These are phyloP conservation scores for Globisporangium spiculum DNA, from an alignment of 352 stramenopile species.

Conservation along the genomic window DNA sequence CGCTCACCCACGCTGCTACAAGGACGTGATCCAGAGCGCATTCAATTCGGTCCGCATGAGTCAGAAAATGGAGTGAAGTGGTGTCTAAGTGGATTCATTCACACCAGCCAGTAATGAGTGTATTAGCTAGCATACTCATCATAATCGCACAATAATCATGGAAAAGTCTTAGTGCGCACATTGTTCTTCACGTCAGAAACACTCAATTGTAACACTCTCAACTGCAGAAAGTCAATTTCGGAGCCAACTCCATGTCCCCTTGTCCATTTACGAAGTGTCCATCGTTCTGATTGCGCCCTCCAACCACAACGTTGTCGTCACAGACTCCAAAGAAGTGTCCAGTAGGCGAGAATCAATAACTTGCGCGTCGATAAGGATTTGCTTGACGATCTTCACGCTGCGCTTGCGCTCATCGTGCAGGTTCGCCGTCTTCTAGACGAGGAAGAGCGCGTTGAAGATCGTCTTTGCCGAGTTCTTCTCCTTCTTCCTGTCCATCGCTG, in stretches of 20 bases:
- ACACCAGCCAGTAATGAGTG: background rate
- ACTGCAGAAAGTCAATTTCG: no score
- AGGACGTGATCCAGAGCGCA: constrained; percentile 45
- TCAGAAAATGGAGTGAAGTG: constrained; percentile 28
- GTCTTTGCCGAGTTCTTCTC: background rate
- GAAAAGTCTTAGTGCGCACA: no score
- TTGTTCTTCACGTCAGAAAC: no score
- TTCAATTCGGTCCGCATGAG: constrained; percentile 35
- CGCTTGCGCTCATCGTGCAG: background rate
- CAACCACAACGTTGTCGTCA: background rate
- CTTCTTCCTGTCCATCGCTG: background rate
- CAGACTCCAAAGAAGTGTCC: background rate
- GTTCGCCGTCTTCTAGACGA: background rate
- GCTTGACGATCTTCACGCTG: background rate
- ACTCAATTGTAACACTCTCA: no score
- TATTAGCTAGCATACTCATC: background rate
- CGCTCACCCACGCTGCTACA: constrained; percentile 51
- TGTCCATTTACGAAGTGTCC: background rate
- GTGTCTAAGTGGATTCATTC: background rate
- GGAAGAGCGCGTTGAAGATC: background rate
- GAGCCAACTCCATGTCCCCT: background rate
- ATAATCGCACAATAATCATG: no score
- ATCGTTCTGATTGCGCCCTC: background rate
- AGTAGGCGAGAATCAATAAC: background rate
- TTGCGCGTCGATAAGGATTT: background rate